These are phyloP conservation scores for Lentinula lateritia DNA, from an alignment of 768 basidiomycete genomes.

Conservation along the genomic window DNA sequence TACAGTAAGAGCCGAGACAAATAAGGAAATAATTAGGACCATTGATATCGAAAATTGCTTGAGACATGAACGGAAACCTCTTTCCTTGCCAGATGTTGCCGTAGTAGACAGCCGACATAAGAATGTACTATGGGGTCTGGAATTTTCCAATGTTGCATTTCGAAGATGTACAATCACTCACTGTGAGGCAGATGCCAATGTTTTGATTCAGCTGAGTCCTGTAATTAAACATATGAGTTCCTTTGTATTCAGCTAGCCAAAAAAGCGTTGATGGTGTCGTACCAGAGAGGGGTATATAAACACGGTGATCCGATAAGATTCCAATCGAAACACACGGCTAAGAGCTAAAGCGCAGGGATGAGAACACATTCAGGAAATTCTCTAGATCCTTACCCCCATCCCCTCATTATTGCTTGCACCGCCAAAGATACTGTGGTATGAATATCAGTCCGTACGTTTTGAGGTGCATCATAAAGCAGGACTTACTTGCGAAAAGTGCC, in stretches of 20 bases:
- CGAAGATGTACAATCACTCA: not conserved
- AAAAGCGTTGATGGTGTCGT: not conserved
- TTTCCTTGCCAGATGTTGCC: constrained; percentile 17
- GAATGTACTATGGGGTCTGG: constrained; percentile 8
- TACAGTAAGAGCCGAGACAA: not conserved
- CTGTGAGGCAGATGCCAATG: constrained; percentile 15
- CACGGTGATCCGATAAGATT: constrained; percentile 17
- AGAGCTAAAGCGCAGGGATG: constrained; percentile 12
- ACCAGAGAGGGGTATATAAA: constrained; percentile 1
- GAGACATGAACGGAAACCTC: constrained; percentile 14
- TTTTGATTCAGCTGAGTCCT: constrained; percentile 17
- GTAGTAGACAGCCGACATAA: constrained; percentile 16
- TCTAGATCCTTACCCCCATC: constrained; percentile 9
- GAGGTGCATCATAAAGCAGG: not conserved
- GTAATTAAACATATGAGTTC: not conserved
- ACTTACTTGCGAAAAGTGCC: constrained; percentile 23
- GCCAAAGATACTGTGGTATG: constrained; percentile 22
- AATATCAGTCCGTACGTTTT: not conserved
- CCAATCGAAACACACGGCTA: constrained; percentile 23
- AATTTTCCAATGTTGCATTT: not conserved
- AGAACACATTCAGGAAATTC: not conserved
- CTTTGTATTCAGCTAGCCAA: not conserved
- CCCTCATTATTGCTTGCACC: constrained; percentile 32
- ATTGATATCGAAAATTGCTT: constrained; percentile 8
- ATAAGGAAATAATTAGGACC: not conserved